Conservation (phyloP, 148 eudicot species). For the Bassia scoparia region DNA sequence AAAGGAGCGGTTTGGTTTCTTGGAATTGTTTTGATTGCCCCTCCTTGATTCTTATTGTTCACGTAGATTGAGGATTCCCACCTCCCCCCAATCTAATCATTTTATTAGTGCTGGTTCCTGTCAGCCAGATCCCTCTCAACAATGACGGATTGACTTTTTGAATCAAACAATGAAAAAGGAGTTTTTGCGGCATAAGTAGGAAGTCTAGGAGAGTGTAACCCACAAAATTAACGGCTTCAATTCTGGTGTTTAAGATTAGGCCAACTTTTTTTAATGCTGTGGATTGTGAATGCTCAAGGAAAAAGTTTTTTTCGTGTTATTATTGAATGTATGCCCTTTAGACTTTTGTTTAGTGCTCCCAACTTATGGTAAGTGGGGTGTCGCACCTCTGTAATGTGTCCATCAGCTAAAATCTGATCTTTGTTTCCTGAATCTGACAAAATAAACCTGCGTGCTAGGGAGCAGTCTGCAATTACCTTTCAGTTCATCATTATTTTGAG, state of each 20-base stretch:
- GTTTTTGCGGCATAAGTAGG: background rate
- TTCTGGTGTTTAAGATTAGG: constrained; percentile 1
- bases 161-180: background rate
- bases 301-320: background rate
- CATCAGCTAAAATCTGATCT: too few relatives aligned
- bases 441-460: background rate
- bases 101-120: background rate
- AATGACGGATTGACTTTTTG: background rate
- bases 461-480: background rate
- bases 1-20: constrained; percentile 11
- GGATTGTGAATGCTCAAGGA: constrained; percentile 8
- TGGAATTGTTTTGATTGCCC: constrained; percentile 15
- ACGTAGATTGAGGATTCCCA: background rate
- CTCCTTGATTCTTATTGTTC: constrained; percentile 4
- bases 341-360: background rate
- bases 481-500: background rate
- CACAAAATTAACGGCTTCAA: constrained; percentile 15
- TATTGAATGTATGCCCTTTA: background rate
- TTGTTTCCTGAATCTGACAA: background rate
- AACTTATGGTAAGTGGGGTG: background rate
- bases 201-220: too few relatives aligned
- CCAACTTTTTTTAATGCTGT: background rate
- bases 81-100: background rate
- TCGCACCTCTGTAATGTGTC: too few relatives aligned
- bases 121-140: background rate